Percentiles rank a stretch among this genome's conserved stretches.
Evolutionary conservation across 2,329 filamentous ascomycete species (phyloP).

Genomic region (Cercospora brassicicola): DNA sequence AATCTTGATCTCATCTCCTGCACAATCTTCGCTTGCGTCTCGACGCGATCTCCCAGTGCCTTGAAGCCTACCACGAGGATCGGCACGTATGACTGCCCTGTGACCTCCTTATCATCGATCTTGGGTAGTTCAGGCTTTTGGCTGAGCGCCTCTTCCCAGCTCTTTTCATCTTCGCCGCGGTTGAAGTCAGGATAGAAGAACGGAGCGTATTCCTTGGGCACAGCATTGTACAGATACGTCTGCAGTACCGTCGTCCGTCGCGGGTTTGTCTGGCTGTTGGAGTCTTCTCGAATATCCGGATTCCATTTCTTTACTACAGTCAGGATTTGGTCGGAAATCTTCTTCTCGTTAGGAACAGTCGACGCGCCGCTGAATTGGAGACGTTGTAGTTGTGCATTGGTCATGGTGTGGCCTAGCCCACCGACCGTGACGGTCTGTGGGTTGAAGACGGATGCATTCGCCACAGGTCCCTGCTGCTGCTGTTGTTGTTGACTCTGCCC

Average conservation of each 20-base stretch:
- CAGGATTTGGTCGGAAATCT: constrained; percentile 71
- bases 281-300: constrained; percentile 58
- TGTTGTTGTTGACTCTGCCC: constrained; percentile 28
- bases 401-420: constrained; percentile 26
- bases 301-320: constrained; percentile 74
- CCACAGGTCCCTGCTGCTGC: constrained; percentile 23
- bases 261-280: constrained; percentile 19
- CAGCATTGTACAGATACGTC: constrained; percentile 84
- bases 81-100: constrained; percentile 65
- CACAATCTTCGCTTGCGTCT: constrained; percentile 69
- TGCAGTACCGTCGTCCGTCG: constrained; percentile 65
- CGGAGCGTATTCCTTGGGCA: constrained; percentile 70
- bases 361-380: constrained; percentile 29
- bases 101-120: constrained; percentile 26
- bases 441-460: constrained; percentile 30
- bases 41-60: constrained; percentile 69
- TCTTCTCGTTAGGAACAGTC: constrained; percentile 59
- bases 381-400: constrained; percentile 33
- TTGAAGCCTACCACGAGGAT: constrained; percentile 73
- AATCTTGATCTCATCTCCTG: constrained; percentile 68
- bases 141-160: constrained; percentile 81
- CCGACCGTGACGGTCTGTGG: constrained; percentile 28
- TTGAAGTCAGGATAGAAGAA: constrained; percentile 67
- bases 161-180: constrained; percentile 66
- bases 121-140: constrained; percentile 64